Evolutionary conservation across 441 rosid species (phyloP).

Genomic region (Biscutella laevigata): DNA sequence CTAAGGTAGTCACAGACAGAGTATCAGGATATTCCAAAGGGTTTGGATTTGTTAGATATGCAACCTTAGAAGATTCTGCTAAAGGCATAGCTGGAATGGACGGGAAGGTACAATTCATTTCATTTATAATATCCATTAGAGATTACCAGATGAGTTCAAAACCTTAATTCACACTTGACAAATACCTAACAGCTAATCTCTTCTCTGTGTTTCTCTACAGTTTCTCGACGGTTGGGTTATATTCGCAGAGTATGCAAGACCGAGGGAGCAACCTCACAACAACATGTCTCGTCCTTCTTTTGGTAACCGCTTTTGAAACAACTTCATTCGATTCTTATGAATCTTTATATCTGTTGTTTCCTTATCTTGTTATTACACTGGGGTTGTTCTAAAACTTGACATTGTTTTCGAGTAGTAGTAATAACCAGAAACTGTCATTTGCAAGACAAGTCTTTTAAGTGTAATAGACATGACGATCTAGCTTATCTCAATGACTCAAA

Average conservation of each 20-base stretch:
- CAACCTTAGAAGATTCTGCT: too few species aligned
- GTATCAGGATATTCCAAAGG: too few species aligned
- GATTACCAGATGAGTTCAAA: background rate
- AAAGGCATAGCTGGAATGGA: slow-evolving; percentile 80
- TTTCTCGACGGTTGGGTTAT: slow-evolving; percentile 95
- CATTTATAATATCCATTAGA: background rate
- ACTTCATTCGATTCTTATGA: background rate
- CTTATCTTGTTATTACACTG: background rate
- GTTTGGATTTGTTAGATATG: too few species aligned
- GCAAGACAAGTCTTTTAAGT: background rate
- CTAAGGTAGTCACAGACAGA: too few species aligned
- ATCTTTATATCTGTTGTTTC: background rate
- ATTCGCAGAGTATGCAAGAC: slow-evolving; percentile 87
- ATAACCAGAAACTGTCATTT: slow-evolving; percentile 2
- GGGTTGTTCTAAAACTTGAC: background rate
- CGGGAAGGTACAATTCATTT: slow-evolving; percentile 50
- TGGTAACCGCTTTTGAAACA: slow-evolving; percentile 22
- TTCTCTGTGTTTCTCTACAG: slow-evolving; percentile 34
- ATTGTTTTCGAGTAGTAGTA: background rate
- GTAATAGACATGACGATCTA: background rate
- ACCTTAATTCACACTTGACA: background rate
- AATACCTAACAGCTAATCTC: background rate
- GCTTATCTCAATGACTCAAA: background rate
- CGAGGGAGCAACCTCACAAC: slow-evolving; percentile 36
- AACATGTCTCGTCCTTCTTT: slow-evolving; percentile 36